phyloP scores from a whole-genome alignment of 169 alveolate genomes.

The Eimeria praecox region DNA sequence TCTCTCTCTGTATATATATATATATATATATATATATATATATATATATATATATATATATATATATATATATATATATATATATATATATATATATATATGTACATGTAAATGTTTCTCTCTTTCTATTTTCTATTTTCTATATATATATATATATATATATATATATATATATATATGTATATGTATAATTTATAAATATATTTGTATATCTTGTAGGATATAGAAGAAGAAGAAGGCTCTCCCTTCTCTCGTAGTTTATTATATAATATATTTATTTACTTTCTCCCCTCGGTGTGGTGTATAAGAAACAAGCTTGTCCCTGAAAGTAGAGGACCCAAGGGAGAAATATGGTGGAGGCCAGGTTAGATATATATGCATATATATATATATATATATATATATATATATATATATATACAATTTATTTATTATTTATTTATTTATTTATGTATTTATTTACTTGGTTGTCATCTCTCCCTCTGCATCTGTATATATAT shows the following conservation, averaged over 20 bases:
- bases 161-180: neutral
- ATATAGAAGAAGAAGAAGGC: neutral
- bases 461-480: neutral
- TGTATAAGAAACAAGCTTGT: neutral
- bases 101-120: neutral
- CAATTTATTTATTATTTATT: neutral
- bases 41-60: neutral
- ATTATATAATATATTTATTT: neutral
- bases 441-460: neutral
- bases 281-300: neutral
- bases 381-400: neutral
- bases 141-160: no score
- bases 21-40: no score
- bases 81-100: neutral
- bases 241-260: slow-evolving; percentile 30
- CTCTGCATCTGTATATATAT: neutral
- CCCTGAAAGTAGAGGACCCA: neutral
- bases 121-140: no score
- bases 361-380: neutral
- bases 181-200: neutral
- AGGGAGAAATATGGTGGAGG: slow-evolving; percentile 23
- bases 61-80: neutral
- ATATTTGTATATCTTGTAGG: neutral
- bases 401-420: no score
- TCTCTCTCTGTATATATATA: neutral